phyloP scores from a whole-genome alignment of 352 stramenopile genomes.

The Saprolegnia diclina region DNA sequence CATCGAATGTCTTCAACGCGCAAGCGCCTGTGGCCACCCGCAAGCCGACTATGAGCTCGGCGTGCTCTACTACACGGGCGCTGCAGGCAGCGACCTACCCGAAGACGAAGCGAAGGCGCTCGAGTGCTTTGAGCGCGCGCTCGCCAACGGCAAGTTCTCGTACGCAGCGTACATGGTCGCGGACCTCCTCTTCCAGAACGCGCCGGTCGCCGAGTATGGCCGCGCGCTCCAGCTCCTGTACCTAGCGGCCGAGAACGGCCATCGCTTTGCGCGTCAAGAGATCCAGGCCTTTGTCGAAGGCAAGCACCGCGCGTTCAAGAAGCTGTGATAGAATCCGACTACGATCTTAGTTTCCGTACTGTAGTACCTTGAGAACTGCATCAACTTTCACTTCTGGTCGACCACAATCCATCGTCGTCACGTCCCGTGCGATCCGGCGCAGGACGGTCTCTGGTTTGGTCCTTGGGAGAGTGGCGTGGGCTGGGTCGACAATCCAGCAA shows the following conservation, averaged over 20 bases:
- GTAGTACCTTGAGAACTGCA: not conserved
- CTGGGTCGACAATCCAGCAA: no score
- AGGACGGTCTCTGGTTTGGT: no score
- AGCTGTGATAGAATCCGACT: not conserved
- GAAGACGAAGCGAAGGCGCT: not conserved
- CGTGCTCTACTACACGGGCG: slow-evolving; percentile 17
- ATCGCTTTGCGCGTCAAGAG: slow-evolving; percentile 20
- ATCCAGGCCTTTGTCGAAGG: not conserved
- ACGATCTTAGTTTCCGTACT: not conserved
- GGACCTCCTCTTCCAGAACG: slow-evolving; percentile 14
- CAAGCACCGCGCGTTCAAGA: not conserved
- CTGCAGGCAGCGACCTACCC: not conserved
- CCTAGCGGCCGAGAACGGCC: slow-evolving; percentile 7
- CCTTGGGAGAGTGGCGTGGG: no score
- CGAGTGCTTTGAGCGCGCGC: slow-evolving; percentile 17
- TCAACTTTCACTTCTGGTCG: no score
- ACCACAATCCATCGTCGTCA: no score
- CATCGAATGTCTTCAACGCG: not conserved
- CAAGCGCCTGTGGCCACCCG: slow-evolving; percentile 4
- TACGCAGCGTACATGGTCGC: slow-evolving; percentile 22
- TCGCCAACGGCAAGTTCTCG: slow-evolving; percentile 12
- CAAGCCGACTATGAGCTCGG: slow-evolving; percentile 21
- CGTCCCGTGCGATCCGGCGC: no score
- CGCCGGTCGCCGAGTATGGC: not conserved
- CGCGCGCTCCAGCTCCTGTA: slow-evolving; percentile 14